Conservation (phyloP, 805 yeast species). For the Kluyveromyces dobzhanskii region DNA sequence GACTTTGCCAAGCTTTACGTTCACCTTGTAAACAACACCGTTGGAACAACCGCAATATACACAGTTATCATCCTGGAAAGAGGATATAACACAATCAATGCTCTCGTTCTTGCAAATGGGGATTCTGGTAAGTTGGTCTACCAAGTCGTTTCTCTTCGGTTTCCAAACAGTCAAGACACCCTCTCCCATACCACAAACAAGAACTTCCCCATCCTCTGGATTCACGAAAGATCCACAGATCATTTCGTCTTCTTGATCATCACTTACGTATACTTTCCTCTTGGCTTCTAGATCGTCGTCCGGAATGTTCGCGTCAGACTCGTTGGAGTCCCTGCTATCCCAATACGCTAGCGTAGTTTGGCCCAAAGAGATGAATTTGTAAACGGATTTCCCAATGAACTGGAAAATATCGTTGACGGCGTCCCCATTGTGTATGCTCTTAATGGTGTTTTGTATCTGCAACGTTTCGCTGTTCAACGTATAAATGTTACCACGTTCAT, state of each 20-base stretch:
- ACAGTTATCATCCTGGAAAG: constrained; percentile 38
- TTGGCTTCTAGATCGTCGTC: constrained; percentile 17
- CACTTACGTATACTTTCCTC: constrained; percentile 57
- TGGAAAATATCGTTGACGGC: constrained; percentile 68
- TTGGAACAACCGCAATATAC: constrained; percentile 77
- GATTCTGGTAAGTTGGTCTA: constrained; percentile 74
- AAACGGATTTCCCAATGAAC: constrained; percentile 55
- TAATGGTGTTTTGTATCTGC: constrained; percentile 40
- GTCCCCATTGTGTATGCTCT: constrained; percentile 59
- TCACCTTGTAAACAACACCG: constrained; percentile 61
- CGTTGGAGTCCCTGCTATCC: constrained; percentile 54
- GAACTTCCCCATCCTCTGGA: constrained; percentile 50
- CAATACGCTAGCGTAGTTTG: constrained; percentile 72
- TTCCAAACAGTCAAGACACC: constrained; percentile 88
- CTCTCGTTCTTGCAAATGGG: constrained; percentile 61
- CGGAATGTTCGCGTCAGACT: constrained; percentile 12
- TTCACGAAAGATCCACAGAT: constrained; percentile 64
- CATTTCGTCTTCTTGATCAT: constrained; percentile 92
- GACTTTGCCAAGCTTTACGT: constrained; percentile 55
- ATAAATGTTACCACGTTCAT: constrained; percentile 61
- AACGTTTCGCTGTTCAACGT: constrained; percentile 54
- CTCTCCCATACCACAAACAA: constrained; percentile 82
- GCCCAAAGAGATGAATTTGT: constrained; percentile 74
- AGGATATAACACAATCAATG: constrained; percentile 58
- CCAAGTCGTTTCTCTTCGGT: constrained; percentile 53